phyloP scores from a whole-genome alignment of 805 yeast species.

The Priceomyces haplophilus region DNA sequence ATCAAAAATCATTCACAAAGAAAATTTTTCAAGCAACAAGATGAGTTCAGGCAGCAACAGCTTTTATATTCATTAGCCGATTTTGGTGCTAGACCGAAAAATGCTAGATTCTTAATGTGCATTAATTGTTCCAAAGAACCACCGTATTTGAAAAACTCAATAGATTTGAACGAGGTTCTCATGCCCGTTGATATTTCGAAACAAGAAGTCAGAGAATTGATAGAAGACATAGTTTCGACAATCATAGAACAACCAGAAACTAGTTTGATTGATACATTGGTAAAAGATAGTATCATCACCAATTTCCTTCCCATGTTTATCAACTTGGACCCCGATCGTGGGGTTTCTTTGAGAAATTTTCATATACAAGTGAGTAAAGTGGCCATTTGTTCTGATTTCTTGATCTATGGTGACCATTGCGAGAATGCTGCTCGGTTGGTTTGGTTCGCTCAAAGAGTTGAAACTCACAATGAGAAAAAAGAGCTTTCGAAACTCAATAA shows the following conservation, averaged over 20 bases:
- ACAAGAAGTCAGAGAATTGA: conserved; percentile 25
- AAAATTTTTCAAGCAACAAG: conserved; percentile 35
- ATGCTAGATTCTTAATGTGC: conserved; percentile 41
- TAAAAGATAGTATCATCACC: conserved; percentile 42
- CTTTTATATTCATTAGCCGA: not conserved
- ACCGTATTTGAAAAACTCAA: conserved; percentile 48
- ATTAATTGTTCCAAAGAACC: conserved; percentile 16
- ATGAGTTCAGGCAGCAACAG: conserved; percentile 5
- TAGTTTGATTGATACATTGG: conserved; percentile 20
- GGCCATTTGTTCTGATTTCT: conserved; percentile 68
- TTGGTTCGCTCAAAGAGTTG: conserved; percentile 37
- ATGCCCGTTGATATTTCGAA: conserved; percentile 45
- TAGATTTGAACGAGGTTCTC: conserved; percentile 53
- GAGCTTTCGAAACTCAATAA: no score
- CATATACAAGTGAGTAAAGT: conserved; percentile 82
- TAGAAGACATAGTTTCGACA: conserved; percentile 17
- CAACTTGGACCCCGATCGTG: conserved; percentile 63
- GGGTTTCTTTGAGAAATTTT: conserved; percentile 78
- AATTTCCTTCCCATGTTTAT: conserved; percentile 52
- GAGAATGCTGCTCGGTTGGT: conserved; percentile 29
- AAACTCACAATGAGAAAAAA: conserved; percentile 10
- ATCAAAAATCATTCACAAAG: conserved; percentile 53
- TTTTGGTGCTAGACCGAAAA: conserved; percentile 18
- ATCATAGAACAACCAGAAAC: conserved; percentile 11
- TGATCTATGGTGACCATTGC: conserved; percentile 50